phyloP scores from a whole-genome alignment of 2,329 filamentous ascomycete species.

The Talaromyces sp. region DNA sequence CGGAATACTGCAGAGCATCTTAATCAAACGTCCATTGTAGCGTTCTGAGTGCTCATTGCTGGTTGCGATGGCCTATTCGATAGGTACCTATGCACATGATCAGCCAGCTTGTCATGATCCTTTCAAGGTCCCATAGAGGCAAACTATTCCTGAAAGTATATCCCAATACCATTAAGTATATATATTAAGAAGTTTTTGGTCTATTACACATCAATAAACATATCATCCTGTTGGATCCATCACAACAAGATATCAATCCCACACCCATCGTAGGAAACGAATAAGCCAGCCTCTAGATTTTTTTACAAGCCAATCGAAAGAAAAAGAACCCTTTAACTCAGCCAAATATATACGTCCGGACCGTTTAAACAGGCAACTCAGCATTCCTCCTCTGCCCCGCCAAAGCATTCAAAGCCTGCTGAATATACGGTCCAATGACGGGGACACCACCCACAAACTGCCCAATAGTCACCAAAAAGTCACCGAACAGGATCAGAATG shows the following conservation, averaged over 20 bases:
- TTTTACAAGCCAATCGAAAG: not conserved
- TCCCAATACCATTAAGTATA: not conserved
- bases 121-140: too few species aligned
- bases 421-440: slow-evolving; percentile 82
- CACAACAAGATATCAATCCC: not conserved
- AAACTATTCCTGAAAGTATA: too few species aligned
- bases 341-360: not conserved
- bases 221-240: slow-evolving; percentile 1
- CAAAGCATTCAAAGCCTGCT: slow-evolving; percentile 67
- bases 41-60: too few species aligned
- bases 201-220: not conserved
- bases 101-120: too few species aligned
- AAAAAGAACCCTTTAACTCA: not conserved
- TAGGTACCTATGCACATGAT: too few species aligned
- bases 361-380: slow-evolving; percentile 54
- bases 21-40: too few species aligned
- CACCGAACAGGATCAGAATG: slow-evolving; percentile 88
- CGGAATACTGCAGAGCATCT: too few species aligned
- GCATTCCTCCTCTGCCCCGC: slow-evolving; percentile 70
- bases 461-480: slow-evolving; percentile 90
- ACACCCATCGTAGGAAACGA: not conserved
- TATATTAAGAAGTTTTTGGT: not conserved
- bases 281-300: not conserved
- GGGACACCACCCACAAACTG: slow-evolving; percentile 83
- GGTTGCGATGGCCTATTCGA: too few species aligned